A percentile compares a stretch with the other conserved stretches of the same genome.
phyloP scores from a whole-genome alignment of 768 basidiomycete species.

The Galerina sulciceps region DNA sequence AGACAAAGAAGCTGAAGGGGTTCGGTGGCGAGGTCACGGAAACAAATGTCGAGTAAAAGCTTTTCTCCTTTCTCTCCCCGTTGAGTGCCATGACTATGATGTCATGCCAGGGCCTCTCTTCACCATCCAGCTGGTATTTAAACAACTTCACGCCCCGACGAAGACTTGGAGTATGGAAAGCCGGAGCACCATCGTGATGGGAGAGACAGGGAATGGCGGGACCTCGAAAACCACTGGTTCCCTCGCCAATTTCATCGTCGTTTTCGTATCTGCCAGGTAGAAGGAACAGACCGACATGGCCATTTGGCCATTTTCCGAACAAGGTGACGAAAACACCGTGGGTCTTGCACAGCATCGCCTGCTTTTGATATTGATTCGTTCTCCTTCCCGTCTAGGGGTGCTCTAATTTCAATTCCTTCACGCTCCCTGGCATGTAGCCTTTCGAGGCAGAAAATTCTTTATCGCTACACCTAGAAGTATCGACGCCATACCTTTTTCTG shows the following conservation, averaged over 20 bases:
- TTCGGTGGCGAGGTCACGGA: conserved; percentile 73
- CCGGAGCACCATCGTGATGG: too few relatives aligned
- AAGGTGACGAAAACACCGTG: conserved; percentile 4
- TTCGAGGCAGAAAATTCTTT: background rate
- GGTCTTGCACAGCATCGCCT: background rate
- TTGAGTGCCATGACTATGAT: background rate
- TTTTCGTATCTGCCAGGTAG: too few relatives aligned
- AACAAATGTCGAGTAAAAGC: conserved; percentile 26
- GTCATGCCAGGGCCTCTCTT: conserved; percentile 47
- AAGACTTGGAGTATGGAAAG: conserved; percentile 71
- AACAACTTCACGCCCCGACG: conserved; percentile 62
- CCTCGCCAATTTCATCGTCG: too few relatives aligned
- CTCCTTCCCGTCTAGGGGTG: background rate
- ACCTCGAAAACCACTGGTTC: too few relatives aligned
- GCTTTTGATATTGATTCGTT: background rate
- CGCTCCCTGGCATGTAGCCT: conserved; percentile 2
- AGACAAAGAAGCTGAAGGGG: conserved; percentile 61
- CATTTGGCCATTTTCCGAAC: conserved; percentile 1
- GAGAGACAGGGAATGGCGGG: too few relatives aligned
- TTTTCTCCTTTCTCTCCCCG: background rate
- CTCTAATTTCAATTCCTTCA: background rate
- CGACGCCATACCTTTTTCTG: conserved; percentile 28
- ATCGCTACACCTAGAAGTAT: conserved; percentile 23
- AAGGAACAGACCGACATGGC: background rate
- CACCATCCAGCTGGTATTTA: conserved; percentile 57